Base-by-base conservation (phyloP, 768 basidiomycete species). In the Fistulinella prunicolor region DNA sequence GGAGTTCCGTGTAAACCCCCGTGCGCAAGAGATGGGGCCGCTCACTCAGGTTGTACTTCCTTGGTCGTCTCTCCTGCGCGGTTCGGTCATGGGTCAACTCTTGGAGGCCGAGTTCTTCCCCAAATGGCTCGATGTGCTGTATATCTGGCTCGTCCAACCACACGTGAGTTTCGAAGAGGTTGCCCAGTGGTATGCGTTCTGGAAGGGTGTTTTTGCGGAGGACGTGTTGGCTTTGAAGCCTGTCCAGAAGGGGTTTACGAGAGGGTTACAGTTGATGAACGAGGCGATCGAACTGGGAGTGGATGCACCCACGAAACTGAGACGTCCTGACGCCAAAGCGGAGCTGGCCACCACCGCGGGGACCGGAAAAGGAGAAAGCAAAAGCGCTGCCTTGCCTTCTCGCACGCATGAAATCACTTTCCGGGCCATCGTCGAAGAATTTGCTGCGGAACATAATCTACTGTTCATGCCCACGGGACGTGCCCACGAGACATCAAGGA, bases 71-170 rank as follows among this genome's bases (percentile, higher is more conserved):
- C 74, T 90, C 46, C 74, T 98, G 29, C 85, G 89, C 8, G 68
- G 81, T 0, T 83, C 87, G 4, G 79, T 95, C 51, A 77, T 96
- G 59, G 77, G 83, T 1, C 89, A 94, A 60, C 72, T 99, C 12
- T 71, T 99, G 53, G 90, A 95, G 64, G 77, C 79, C 6, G 92
- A 93, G 59, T 95, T 98, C 74, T 97, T 97, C 78, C 90, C 93
- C 4, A 95, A 96, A 64, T 99, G 94, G 94, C 75, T 98, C 50
- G 87, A 93, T 41, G 83, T 89, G 19, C 73, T 99, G 20, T 85
- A 94, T 61, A 69, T 91, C 38, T 98, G 96, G 96, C 84, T 99
- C 34, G 76, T 86, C n/a, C 89, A 92, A 59, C 90, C 92, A 1
- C 80, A 73, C 38, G 87, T 87, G 60, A 94, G 83, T 70, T 87